Evolutionary conservation across 139 green algal genomes (phyloP).

Genomic region (Coelastrella sp.): DNA sequence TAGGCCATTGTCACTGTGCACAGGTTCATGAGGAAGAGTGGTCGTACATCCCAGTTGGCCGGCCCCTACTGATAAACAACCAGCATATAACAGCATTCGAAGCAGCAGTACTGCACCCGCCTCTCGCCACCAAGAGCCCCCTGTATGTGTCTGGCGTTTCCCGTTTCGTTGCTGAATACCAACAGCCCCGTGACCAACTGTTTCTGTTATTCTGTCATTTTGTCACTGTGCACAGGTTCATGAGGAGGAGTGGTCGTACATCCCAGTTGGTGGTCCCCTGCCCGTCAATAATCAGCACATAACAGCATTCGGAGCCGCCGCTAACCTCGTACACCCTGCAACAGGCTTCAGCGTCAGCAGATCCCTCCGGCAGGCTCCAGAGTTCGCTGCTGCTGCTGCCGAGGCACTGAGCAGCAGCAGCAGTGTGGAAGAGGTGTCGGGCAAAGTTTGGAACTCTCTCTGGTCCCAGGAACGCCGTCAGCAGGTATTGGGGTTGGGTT

Average conservation of each 20-base stretch:
- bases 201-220: background rate
- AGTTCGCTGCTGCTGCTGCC: conserved; percentile 63
- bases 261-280: conserved; percentile 92
- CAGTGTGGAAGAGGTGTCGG: conserved; percentile 50
- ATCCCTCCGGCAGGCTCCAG: conserved; percentile 13
- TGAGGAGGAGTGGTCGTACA: conserved; percentile 89
- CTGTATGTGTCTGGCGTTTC: conserved; percentile 70
- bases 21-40: conserved; percentile 94
- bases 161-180: conserved; percentile 55
- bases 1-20: conserved; percentile 8
- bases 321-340: conserved; percentile 88
- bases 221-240: conserved; percentile 66
- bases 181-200: background rate
- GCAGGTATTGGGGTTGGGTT: conserved; percentile 60
- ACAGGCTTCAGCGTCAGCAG: conserved; percentile 69
- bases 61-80: conserved; percentile 76
- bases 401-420: conserved; percentile 60
- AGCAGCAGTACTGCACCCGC: conserved; percentile 71
- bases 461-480: conserved; percentile 88
- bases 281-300: conserved; percentile 70
- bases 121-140: too few relatives aligned
- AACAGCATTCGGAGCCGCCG: conserved; percentile 88
- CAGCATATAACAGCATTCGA: conserved; percentile 87
- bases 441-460: conserved; percentile 83
- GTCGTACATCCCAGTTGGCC: conserved; percentile 94